A percentile compares a stretch with the other conserved stretches of the same genome.
Conservation (phyloP, 768 basidiomycete species). For the Suillus subalutaceus region DNA sequence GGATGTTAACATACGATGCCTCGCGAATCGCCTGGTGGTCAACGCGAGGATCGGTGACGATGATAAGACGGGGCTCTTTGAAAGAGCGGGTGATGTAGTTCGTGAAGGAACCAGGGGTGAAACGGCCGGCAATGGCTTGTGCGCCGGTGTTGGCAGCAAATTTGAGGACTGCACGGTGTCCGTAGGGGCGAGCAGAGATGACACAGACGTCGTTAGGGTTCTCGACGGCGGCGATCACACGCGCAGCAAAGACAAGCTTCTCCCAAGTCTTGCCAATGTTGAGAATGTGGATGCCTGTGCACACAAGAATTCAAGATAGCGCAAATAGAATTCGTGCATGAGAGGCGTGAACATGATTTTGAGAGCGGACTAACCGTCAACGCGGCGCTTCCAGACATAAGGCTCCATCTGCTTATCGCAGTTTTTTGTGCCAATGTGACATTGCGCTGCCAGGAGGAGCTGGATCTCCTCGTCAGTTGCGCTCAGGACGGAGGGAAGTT, state of each 20-base stretch:
- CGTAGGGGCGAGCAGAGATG: slow-evolving; percentile 97
- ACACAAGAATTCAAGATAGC: slow-evolving; percentile 2
- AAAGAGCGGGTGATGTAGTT: slow-evolving; percentile 99
- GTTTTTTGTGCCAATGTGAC: slow-evolving; percentile 98
- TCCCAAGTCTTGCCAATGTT: slow-evolving; percentile 99
- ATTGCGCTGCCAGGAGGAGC: slow-evolving; percentile 92
- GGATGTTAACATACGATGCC: slow-evolving; percentile 99
- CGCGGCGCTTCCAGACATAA: slow-evolving; percentile 96
- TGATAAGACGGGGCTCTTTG: slow-evolving; percentile 98
- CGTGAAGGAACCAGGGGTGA: slow-evolving; percentile 98
- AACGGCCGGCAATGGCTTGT: slow-evolving; percentile 97
- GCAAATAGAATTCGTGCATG: slow-evolving; percentile 14
- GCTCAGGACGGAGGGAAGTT: slow-evolving; percentile 90
- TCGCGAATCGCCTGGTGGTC: slow-evolving; percentile 99
- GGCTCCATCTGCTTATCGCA: slow-evolving; percentile 99
- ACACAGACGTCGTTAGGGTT: slow-evolving; percentile 98
- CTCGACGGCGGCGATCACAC: slow-evolving; percentile 95
- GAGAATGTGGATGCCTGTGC: slow-evolving; percentile 88
- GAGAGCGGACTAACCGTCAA: slow-evolving; percentile 73
- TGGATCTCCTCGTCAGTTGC: slow-evolving; percentile 98
- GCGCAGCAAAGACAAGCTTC: slow-evolving; percentile 97
- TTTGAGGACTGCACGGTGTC: slow-evolving; percentile 99
- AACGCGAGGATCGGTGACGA: slow-evolving; percentile 98
- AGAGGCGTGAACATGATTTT: slow-evolving; percentile 14
- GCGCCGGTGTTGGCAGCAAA: slow-evolving; percentile 98